Base-by-base conservation (phyloP, 192 early-diverging fungal genomes). In the Entomortierella lignicola region DNA sequence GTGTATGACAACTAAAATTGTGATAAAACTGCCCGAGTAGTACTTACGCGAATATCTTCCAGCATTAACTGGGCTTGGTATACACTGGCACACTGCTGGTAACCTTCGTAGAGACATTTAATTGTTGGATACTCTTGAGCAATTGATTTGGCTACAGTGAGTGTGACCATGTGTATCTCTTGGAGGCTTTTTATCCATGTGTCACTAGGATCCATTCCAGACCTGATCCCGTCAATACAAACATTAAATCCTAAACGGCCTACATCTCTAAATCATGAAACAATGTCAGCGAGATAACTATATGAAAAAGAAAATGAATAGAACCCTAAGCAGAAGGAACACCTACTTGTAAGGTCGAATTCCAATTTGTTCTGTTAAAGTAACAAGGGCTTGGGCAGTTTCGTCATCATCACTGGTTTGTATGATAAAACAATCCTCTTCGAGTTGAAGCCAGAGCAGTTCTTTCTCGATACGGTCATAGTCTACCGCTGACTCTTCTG, bases 141-240 rank as follows among this genome's bases (percentile, higher is more conserved):
- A 6, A 88, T 81, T 17, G 71, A 67, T 17, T 69, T 80, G 1
- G 86, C 84, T 2, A 80, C 59, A 0, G 54, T 51, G 0, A 66
- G 54, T 6, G 86, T 88, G 30, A 83, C 70, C 63, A 79, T 64
- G 37, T 83, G 81, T 6, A 88, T 74, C 51, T 84, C 79, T 58
- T 85, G 79, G 8, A 88, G 66, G 70, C 77, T 81, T 52, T 71
- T 73, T 12, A 50, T 50, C 69, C 81, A 88, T 1, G 69, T 82
- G 26, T 88, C 84, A 2, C 53, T 47, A 1, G 66, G 25, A 37
- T 80, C 72, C 0, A 2, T 29, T 11, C 86, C 86, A n/a, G 69
- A 63, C 34, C 50, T 68, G 52, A 69, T 69, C 10, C 73, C 77
- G 27, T 71, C 71, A 2, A 68, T 42, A 30, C 50, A 74, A 0